Evolutionary conservation across 805 yeast species (phyloP).

Genomic region (Saturnispora sekii): DNA sequence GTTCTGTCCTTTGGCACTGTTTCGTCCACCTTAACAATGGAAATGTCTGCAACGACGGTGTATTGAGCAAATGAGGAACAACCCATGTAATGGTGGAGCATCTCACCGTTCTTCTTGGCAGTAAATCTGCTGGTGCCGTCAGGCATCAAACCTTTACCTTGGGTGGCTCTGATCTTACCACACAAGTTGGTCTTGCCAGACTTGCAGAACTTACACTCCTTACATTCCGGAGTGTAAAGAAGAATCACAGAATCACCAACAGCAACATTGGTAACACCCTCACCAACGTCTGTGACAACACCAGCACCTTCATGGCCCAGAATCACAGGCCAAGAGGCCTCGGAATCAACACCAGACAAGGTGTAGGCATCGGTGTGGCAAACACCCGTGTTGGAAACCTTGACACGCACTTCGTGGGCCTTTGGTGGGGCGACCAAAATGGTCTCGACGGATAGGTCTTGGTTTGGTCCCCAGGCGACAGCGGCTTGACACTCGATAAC

Average conservation of each 20-base stretch:
- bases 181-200: slow-evolving; percentile 96
- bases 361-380: slow-evolving; percentile 99
- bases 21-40: slow-evolving; percentile 85
- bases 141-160: slow-evolving; percentile 98
- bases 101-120: slow-evolving; percentile 59
- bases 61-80: slow-evolving; percentile 95
- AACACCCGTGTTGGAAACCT: slow-evolving; percentile 81
- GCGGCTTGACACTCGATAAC: slow-evolving; percentile 85
- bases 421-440: slow-evolving; percentile 89
- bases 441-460: slow-evolving; percentile 66
- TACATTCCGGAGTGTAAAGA: slow-evolving; percentile 94
- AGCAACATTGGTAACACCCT: slow-evolving; percentile 83
- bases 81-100: slow-evolving; percentile 91
- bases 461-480: slow-evolving; percentile 92
- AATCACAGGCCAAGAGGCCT: slow-evolving; percentile 88
- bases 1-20: slow-evolving; percentile 78
- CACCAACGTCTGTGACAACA: slow-evolving; percentile 89
- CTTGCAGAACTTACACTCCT: slow-evolving; percentile 87
- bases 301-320: slow-evolving; percentile 99
- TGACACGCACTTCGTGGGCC: slow-evolving; percentile 95
- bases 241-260: slow-evolving; percentile 92
- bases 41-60: slow-evolving; percentile 96
- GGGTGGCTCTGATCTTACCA: slow-evolving; percentile 92
- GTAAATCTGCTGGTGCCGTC: slow-evolving; percentile 92
- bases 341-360: slow-evolving; percentile 89